Evolutionary conservation across 2,329 filamentous ascomycete species (phyloP).

Genomic region (Thyridium curvatum): DNA sequence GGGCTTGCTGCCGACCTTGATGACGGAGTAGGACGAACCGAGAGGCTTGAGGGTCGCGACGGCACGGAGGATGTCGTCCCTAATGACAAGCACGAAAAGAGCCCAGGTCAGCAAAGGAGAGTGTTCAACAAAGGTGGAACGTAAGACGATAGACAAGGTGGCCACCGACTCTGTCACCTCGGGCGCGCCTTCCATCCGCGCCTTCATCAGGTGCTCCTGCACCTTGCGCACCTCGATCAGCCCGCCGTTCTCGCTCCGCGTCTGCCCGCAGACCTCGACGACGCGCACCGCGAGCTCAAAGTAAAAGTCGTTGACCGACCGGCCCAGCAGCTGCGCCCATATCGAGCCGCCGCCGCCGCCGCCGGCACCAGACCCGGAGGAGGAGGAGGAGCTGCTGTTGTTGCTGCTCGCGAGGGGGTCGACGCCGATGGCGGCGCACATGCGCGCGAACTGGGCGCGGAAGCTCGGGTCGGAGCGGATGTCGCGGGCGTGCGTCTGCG

Average conservation of each 20-base stretch:
- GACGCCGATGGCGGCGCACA: conserved; percentile 95
- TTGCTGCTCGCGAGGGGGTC: conserved; percentile 78
- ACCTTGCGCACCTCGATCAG: conserved; percentile 82
- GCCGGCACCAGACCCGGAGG: conserved; percentile 25
- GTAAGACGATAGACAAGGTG: too few species aligned
- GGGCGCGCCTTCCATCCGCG: conserved; percentile 68
- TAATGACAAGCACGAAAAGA: too few species aligned
- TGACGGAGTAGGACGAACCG: conserved; percentile 79
- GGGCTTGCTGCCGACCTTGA: conserved; percentile 74
- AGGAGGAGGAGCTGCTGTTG: conserved; percentile 27
- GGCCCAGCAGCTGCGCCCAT: conserved; percentile 88
- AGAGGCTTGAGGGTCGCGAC: conserved; percentile 83
- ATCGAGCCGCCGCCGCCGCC: conserved; percentile 57
- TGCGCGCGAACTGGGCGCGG: conserved; percentile 93
- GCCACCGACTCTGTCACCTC: conserved; percentile 73
- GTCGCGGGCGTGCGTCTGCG: conserved; percentile 87
- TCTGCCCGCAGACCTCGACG: conserved; percentile 85
- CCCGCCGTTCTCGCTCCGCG: conserved; percentile 85
- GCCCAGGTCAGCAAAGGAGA: conserved; percentile 2
- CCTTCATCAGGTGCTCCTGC: conserved; percentile 65
- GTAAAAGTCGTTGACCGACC: conserved; percentile 95
- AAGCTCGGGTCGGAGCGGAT: conserved; percentile 95
- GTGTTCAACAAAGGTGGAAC: too few species aligned
- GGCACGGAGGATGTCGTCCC: conserved; percentile 84
- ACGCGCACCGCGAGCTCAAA: conserved; percentile 95